Conservation (phyloP, 495 filamentous ascomycete species). For the Trichoderma erinaceum region DNA sequence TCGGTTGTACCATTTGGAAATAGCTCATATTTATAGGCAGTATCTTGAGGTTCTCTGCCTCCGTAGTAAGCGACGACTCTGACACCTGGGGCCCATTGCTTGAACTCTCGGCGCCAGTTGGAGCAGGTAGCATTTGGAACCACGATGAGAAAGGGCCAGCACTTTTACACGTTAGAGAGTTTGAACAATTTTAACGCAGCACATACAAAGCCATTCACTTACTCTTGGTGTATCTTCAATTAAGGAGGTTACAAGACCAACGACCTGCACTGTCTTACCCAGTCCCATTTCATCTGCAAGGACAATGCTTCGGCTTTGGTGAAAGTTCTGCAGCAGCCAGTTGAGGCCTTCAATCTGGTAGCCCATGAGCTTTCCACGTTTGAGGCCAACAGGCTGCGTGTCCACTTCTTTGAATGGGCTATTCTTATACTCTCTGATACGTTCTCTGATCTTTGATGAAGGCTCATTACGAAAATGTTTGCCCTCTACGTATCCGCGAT, state of each 20-base stretch:
- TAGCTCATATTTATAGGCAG: constrained; percentile 74
- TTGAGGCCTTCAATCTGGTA: constrained; percentile 94
- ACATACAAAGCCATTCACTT: not conserved
- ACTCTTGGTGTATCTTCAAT: constrained; percentile 58
- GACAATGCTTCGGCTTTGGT: constrained; percentile 75
- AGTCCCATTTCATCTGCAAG: constrained; percentile 98
- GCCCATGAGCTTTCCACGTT: constrained; percentile 76
- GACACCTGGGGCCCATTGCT: constrained; percentile 81
- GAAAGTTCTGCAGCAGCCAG: constrained; percentile 94
- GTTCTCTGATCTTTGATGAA: constrained; percentile 48
- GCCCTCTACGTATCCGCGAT: constrained; percentile 74
- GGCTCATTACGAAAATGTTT: constrained; percentile 57
- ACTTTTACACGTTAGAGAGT: constrained; percentile 22
- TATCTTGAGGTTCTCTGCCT: constrained; percentile 57
- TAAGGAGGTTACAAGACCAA: constrained; percentile 73
- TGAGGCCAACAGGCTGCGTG: constrained; percentile 66
- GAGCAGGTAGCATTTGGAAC: constrained; percentile 91
- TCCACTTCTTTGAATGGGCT: constrained; percentile 63
- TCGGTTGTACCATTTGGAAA: constrained; percentile 52
- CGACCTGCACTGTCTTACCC: constrained; percentile 95
- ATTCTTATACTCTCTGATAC: constrained; percentile 54
- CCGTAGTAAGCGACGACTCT: constrained; percentile 91
- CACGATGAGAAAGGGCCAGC: constrained; percentile 90
- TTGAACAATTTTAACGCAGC: not conserved
- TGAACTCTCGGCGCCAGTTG: constrained; percentile 96